Conservation (phyloP, 2,329 filamentous ascomycete species). For the Aspergillus ruber region DNA sequence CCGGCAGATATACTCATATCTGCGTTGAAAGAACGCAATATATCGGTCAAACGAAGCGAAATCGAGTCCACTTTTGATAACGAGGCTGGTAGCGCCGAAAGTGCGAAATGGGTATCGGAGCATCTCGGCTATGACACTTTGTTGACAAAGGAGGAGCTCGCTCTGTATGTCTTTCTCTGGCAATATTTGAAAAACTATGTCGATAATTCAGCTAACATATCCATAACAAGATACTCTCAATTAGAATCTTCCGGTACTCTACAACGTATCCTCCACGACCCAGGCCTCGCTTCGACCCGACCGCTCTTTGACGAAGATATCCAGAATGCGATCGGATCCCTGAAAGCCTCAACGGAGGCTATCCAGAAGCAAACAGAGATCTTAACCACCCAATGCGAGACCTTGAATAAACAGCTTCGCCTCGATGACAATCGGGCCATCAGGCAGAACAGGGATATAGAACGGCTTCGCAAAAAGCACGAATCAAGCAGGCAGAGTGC, state of each 20-base stretch:
- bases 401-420: slow-evolving; percentile 20
- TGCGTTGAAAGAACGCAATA: slow-evolving; percentile 24
- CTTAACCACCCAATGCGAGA: slow-evolving; percentile 26
- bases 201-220: background rate
- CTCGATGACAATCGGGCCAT: slow-evolving; percentile 16
- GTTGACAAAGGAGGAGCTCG: slow-evolving; percentile 35
- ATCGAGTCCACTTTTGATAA: slow-evolving; percentile 23
- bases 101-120: slow-evolving; percentile 26
- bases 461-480: slow-evolving; percentile 29
- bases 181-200: no score
- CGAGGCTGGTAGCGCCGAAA: slow-evolving; percentile 8
- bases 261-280: slow-evolving; percentile 20
- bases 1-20: slow-evolving; percentile 16
- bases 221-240: slow-evolving; percentile 26
- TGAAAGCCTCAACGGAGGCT: slow-evolving; percentile 31
- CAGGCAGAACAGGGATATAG: slow-evolving; percentile 20
- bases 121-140: slow-evolving; percentile 29
- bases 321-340: slow-evolving; percentile 26
- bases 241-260: slow-evolving; percentile 28
- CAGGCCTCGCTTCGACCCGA: slow-evolving; percentile 24
- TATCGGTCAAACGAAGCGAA: slow-evolving; percentile 21
- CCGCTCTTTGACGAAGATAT: slow-evolving; percentile 37
- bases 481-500: slow-evolving; percentile 28
- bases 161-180: slow-evolving; percentile 21
- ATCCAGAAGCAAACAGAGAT: slow-evolving; percentile 29